Evolutionary conservation across 2,329 filamentous ascomycete species (phyloP).

Genomic region (Chaetothyriales sp.): DNA sequence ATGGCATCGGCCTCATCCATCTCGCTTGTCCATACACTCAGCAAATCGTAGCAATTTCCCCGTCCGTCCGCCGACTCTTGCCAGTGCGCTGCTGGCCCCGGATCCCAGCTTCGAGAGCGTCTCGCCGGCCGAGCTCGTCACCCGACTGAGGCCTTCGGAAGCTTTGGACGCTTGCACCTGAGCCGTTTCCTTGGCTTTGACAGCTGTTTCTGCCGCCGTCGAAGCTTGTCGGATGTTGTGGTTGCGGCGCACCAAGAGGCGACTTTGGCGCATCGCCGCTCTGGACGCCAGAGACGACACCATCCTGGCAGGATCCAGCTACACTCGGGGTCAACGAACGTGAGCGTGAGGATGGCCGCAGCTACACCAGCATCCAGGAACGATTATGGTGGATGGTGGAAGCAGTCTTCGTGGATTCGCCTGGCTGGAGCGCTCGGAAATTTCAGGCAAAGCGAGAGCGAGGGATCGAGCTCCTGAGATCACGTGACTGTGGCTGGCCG

Average conservation of each 20-base stretch:
- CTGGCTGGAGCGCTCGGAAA: neutral
- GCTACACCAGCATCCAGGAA: neutral
- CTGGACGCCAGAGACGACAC: slow-evolving; percentile 21
- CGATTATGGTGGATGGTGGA: neutral
- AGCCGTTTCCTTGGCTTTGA: slow-evolving; percentile 32
- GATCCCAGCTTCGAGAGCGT: slow-evolving; percentile 61
- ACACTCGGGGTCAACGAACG: neutral
- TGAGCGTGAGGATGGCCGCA: neutral
- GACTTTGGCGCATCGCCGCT: slow-evolving; percentile 34
- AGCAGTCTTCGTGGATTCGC: neutral
- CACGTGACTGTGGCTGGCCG: neutral
- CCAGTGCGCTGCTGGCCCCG: slow-evolving; percentile 51
- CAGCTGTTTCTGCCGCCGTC: slow-evolving; percentile 31
- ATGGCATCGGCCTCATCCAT: slow-evolving; percentile 1
- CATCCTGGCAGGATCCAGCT: neutral
- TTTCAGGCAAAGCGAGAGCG: neutral
- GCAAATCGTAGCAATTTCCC: slow-evolving; percentile 65
- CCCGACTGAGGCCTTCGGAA: slow-evolving; percentile 67
- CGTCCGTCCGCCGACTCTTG: slow-evolving; percentile 70
- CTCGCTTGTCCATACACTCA: slow-evolving; percentile 54
- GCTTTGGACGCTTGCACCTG: slow-evolving; percentile 46
- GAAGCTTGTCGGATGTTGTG: slow-evolving; percentile 30
- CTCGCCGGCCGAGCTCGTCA: slow-evolving; percentile 65
- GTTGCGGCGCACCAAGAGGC: slow-evolving; percentile 31
- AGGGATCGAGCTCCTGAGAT: neutral